Evolutionary conservation across 352 stramenopile genomes (phyloP), one percentile per base, ranked within the genome.

Genomic region (Peronosclerospora sorghi): DNA sequence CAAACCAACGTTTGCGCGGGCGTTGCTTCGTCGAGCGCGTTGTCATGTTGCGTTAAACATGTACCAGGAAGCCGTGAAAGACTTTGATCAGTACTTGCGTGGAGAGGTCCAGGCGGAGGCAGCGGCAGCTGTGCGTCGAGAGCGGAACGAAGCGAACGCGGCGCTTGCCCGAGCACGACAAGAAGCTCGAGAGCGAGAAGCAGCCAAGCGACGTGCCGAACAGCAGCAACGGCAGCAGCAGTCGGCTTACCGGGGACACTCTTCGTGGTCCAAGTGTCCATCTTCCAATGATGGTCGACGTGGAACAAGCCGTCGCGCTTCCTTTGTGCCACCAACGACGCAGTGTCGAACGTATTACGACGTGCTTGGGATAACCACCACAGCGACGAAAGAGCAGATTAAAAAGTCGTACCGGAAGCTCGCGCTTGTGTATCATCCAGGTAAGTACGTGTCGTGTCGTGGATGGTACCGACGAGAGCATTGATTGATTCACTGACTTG

Each of bases 401-500:
- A 90, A 90, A 51, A 95, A 90, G 49, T 78, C 83, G 36, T 96
- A 96, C 55, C 79, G 83, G 8, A 91, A 92, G 46, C 51, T 96
- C 20, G 85, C 85, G 19, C 65, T 95, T 20, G 45, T 71, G 41
- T 84, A 91, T 65, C 85, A 96, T 46, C 85, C 85, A 58, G 83
- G 74, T 87, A 65, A 13, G 47, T 13, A n/a, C n/a, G n/a, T n/a
- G n/a, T n/a, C n/a, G n/a, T n/a, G n/a, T n/a, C n/a, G n/a, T n/a
- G n/a, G n/a, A n/a, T n/a, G n/a, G n/a, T n/a, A n/a, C n/a, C n/a
- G n/a, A n/a, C n/a, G n/a, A n/a, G n/a, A n/a, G n/a, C n/a, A n/a
- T n/a, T n/a, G n/a, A n/a, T n/a, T n/a, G n/a, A n/a, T n/a, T n/a
- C n/a, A n/a, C n/a, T n/a, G n/a, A n/a, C n/a, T n/a, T n/a, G n/a